Conservation (phyloP, 2,329 filamentous ascomycete genomes). For the Pseudophaeomoniella oleicola region DNA sequence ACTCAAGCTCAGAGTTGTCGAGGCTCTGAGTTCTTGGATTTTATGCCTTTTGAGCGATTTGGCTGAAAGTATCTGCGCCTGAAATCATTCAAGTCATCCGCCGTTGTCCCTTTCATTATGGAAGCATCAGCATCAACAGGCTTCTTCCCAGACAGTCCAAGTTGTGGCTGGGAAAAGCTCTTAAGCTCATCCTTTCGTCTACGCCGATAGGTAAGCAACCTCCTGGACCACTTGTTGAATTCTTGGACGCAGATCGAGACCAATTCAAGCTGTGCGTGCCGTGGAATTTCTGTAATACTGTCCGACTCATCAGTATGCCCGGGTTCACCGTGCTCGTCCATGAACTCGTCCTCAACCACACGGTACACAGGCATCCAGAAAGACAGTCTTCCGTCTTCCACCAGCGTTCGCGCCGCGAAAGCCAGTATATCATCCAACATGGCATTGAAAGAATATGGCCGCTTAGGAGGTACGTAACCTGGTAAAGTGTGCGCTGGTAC, state of each 20-base stretch:
- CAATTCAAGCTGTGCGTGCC: constrained; percentile 59
- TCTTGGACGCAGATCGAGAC: constrained; percentile 66
- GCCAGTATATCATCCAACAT: constrained; percentile 82
- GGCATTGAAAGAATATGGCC: constrained; percentile 78
- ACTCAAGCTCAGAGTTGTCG: no score
- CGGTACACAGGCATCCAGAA: constrained; percentile 98
- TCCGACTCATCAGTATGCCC: background rate
- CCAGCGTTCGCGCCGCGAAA: constrained; percentile 63
- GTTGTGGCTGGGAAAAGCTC: no score
- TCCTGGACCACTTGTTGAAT: constrained; percentile 87
- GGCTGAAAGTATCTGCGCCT: constrained; percentile 30
- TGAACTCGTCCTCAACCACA: constrained; percentile 60
- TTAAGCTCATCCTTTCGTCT: constrained; percentile 18
- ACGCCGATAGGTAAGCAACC: constrained; percentile 74
- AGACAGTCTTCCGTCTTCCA: constrained; percentile 63
- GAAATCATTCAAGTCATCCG: constrained; percentile 56
- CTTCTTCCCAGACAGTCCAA: no score
- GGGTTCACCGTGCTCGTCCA: constrained; percentile 61
- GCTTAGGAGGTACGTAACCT: constrained; percentile 73
- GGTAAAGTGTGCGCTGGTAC: constrained; percentile 54
- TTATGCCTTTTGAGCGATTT: background rate
- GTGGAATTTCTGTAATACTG: constrained; percentile 5
- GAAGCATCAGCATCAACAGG: no score
- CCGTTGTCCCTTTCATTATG: constrained; percentile 35
- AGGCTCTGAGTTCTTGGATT: background rate